A percentile compares a stretch with the other conserved stretches of the same genome.
Conservation (phyloP, 2,329 filamentous ascomycete genomes). For the Leptographium procerum region DNA sequence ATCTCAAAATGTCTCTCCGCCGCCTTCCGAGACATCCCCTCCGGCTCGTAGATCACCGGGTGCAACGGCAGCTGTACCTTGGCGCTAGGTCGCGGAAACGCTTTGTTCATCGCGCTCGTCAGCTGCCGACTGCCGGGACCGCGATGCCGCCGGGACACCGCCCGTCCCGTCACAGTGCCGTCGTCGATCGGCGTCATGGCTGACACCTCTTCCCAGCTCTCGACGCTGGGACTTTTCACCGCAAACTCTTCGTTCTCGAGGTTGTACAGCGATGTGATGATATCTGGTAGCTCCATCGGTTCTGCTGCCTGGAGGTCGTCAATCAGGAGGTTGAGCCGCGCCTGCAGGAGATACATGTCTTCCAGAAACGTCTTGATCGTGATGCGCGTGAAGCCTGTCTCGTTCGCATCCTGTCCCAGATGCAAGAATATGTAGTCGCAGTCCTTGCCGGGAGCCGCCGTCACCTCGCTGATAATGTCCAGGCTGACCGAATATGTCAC, state of each 20-base stretch:
- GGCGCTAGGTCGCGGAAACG: conserved; percentile 29
- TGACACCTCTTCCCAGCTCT: conserved; percentile 84
- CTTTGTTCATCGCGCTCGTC: neutral
- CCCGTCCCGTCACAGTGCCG: conserved; percentile 32
- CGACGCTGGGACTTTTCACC: conserved; percentile 59
- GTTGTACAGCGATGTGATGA: conserved; percentile 61
- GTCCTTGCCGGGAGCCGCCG: conserved; percentile 76
- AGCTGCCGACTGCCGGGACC: neutral
- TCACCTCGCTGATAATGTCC: conserved; percentile 74
- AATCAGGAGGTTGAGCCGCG: conserved; percentile 74
- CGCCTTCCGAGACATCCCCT: conserved; percentile 64
- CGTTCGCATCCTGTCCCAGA: conserved; percentile 48
- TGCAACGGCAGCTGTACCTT: conserved; percentile 76
- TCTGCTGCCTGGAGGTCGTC: conserved; percentile 66
- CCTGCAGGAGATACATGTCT: conserved; percentile 69
- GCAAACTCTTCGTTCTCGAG: conserved; percentile 55
- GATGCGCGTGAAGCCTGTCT: conserved; percentile 58
- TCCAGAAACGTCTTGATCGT: conserved; percentile 92
- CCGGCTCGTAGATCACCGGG: conserved; percentile 73
- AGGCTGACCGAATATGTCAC: conserved; percentile 70
- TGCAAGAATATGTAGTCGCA: conserved; percentile 91
- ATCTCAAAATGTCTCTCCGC: conserved; percentile 79
- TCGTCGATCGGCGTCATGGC: conserved; percentile 45
- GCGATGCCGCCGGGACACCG: conserved; percentile 13
- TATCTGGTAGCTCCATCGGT: conserved; percentile 54